phyloP scores from a whole-genome alignment of 352 stramenopile species.

The Globisporangium uncinulatum region DNA sequence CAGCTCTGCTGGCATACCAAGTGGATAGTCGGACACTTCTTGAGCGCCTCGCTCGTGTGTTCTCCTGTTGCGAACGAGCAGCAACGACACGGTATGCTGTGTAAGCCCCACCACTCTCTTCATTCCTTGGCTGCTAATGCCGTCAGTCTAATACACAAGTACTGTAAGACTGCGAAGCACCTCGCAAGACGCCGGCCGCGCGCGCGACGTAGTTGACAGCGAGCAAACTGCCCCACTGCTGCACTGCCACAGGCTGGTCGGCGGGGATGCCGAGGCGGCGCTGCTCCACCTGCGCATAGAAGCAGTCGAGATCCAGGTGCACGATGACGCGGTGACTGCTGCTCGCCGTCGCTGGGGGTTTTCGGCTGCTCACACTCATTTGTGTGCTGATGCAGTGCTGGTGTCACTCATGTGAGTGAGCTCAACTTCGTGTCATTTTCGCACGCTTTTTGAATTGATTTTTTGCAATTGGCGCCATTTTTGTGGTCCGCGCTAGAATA shows the following conservation, averaged over 20 bases:
- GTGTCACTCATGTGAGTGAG: too few relatives aligned
- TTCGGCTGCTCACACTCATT: too few relatives aligned
- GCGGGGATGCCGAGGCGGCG: slow-evolving; percentile 59
- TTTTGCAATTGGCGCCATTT: too few relatives aligned
- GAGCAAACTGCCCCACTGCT: slow-evolving; percentile 82
- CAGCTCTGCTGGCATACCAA: slow-evolving; percentile 32
- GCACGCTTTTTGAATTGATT: too few relatives aligned
- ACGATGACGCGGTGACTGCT: slow-evolving; percentile 50
- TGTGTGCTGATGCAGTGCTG: too few relatives aligned
- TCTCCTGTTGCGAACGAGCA: slow-evolving; percentile 34
- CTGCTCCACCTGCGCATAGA: slow-evolving; percentile 85
- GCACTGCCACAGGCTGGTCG: slow-evolving; percentile 61
- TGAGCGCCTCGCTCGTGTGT: slow-evolving; percentile 43
- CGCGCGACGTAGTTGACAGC: slow-evolving; percentile 82
- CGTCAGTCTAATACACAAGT: neutral
- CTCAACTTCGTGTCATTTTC: too few relatives aligned
- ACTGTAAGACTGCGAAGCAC: slow-evolving; percentile 11
- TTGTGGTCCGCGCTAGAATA: too few relatives aligned
- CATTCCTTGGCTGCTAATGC: neutral
- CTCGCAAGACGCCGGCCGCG: slow-evolving; percentile 59
- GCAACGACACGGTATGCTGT: neutral
- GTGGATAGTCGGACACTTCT: slow-evolving; percentile 79
- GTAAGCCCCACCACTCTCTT: too few relatives aligned
- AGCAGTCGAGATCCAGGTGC: slow-evolving; percentile 86
- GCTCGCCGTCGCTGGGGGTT: neutral